Conservation (phyloP, 345 rosid species). For the Eucalyptus pauciflora region DNA sequence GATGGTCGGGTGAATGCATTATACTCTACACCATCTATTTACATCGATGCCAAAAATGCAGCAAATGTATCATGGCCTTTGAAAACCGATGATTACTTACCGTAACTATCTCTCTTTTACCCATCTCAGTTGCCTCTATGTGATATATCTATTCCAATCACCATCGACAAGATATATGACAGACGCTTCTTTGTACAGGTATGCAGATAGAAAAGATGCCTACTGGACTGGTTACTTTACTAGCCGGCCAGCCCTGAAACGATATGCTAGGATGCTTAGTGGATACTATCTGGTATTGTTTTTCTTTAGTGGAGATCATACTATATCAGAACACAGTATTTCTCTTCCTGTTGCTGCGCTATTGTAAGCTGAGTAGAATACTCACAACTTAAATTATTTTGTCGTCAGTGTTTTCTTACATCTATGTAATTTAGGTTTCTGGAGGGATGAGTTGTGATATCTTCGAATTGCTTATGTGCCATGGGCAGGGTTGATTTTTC, state of each 20-base stretch:
- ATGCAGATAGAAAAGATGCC: constrained; percentile 51
- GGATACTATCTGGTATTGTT: constrained; percentile 77
- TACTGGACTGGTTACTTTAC: constrained; percentile 94
- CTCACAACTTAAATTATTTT: background rate
- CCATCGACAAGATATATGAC: background rate
- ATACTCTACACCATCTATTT: constrained; percentile 86
- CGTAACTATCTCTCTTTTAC: constrained; percentile 27
- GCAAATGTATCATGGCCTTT: constrained; percentile 68
- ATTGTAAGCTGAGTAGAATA: background rate
- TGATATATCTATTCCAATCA: background rate
- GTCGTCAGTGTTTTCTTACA: background rate
- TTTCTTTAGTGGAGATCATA: background rate
- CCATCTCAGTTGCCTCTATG: background rate
- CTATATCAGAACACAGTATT: background rate
- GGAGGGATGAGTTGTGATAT: background rate
- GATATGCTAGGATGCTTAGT: constrained; percentile 61
- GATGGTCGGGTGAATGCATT: constrained; percentile 72
- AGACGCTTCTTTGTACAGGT: constrained; percentile 21
- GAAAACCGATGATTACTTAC: constrained; percentile 73
- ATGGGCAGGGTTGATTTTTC: background rate
- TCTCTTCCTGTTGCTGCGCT: background rate
- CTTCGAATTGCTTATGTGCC: background rate
- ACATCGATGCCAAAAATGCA: constrained; percentile 57
- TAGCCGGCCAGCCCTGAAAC: constrained; percentile 73
- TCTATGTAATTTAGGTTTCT: background rate